Evolutionary conservation across 208 protist genomes (phyloP).

Genomic region (Porcisia hertigi): DNA sequence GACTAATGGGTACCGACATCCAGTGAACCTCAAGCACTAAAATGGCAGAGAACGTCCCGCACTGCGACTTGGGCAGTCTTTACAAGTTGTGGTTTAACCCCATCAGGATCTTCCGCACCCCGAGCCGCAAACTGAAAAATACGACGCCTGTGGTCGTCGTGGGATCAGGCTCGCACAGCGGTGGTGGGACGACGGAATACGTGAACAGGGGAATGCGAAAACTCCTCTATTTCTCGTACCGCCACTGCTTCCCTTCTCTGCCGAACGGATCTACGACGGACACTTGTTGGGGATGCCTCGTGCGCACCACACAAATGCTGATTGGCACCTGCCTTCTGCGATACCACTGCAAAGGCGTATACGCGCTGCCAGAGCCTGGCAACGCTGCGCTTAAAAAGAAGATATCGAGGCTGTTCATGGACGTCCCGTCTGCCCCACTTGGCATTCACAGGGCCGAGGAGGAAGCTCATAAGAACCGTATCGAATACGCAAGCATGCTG

Average conservation of each 20-base stretch:
- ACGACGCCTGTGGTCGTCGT: slow-evolving; percentile 32
- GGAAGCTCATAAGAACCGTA: slow-evolving; percentile 42
- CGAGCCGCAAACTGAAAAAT: slow-evolving; percentile 22
- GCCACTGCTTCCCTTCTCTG: slow-evolving; percentile 62
- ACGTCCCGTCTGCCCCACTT: slow-evolving; percentile 65
- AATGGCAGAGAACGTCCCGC: slow-evolving; percentile 20
- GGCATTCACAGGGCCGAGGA: slow-evolving; percentile 66
- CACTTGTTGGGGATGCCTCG: slow-evolving; percentile 89
- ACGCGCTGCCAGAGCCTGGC: slow-evolving; percentile 14
- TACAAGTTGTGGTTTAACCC: slow-evolving; percentile 49
- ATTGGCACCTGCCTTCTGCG: slow-evolving; percentile 46
- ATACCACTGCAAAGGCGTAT: slow-evolving; percentile 24
- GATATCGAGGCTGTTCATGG: slow-evolving; percentile 51
- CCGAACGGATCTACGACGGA: slow-evolving; percentile 75
- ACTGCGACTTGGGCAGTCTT: slow-evolving; percentile 38
- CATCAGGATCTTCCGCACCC: slow-evolving; percentile 16
- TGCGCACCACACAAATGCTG: slow-evolving; percentile 91
- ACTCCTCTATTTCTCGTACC: slow-evolving; percentile 86
- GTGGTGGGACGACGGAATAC: slow-evolving; percentile 31
- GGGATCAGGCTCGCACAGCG: slow-evolving; percentile 40
- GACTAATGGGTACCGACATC: background rate
- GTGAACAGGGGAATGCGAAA: slow-evolving; percentile 30
- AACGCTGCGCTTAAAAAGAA: slow-evolving; percentile 23
- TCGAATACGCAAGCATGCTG: slow-evolving; percentile 58
- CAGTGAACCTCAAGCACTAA: background rate